phyloP scores from a whole-genome alignment of 805 yeast species.

The Pichia rugopelliculosa region DNA sequence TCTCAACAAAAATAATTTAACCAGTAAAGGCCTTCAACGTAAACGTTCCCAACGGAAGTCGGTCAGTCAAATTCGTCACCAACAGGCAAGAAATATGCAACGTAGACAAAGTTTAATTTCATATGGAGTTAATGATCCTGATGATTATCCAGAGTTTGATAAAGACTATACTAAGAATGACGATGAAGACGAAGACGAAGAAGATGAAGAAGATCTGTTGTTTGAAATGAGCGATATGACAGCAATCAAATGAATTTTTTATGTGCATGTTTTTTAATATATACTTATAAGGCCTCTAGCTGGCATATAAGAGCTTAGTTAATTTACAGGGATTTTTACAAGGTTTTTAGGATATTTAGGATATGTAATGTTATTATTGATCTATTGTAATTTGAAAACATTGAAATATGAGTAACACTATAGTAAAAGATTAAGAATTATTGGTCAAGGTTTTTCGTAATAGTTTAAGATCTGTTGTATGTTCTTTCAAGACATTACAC shows the following conservation, averaged over 20 bases:
- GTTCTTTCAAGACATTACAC: too few relatives aligned
- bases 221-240: conserved; percentile 75
- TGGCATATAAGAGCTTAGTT: background rate
- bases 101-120: conserved; percentile 3
- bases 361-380: background rate
- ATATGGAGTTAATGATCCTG: background rate
- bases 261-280: background rate
- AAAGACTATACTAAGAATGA: background rate
- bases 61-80: background rate
- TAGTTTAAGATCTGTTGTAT: too few relatives aligned
- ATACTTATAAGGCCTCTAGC: background rate
- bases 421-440: too few relatives aligned
- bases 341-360: background rate
- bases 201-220: conserved; percentile 40
- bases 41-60: background rate
- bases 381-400: too few relatives aligned
- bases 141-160: background rate
- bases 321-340: background rate
- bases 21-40: background rate
- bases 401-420: too few relatives aligned
- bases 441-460: too few relatives aligned
- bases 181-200: conserved; percentile 25
- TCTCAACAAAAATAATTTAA: background rate
- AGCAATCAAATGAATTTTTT: conserved; percentile 15
- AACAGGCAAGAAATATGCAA: conserved; percentile 2